Evolutionary conservation across 768 basidiomycete genomes (phyloP).

Genomic region (Nidularia sp.): DNA sequence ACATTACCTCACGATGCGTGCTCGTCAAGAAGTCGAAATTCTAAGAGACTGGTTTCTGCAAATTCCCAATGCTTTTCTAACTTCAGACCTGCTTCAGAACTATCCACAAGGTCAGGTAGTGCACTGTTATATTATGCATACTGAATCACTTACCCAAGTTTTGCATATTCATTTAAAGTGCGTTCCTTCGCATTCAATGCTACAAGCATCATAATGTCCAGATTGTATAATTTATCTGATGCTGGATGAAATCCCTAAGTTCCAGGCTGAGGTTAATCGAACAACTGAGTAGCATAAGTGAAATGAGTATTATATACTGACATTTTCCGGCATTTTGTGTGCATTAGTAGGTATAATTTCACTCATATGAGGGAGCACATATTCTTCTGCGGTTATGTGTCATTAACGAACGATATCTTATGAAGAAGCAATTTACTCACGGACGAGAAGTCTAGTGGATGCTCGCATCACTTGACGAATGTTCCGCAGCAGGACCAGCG

Average conservation of each 20-base stretch:
- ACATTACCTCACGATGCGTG: too few species aligned
- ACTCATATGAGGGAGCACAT: not conserved
- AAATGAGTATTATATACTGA: not conserved
- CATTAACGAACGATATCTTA: not conserved
- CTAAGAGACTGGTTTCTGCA: slow-evolving; percentile 1
- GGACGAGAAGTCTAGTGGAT: not conserved
- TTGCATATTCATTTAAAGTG: not conserved
- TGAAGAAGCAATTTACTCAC: not conserved
- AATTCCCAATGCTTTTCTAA: slow-evolving; percentile 1
- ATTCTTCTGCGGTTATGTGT: not conserved
- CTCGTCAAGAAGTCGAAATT: not conserved
- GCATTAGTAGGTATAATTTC: not conserved
- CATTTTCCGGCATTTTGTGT: not conserved
- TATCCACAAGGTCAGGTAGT: not conserved
- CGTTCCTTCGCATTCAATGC: slow-evolving; percentile 2
- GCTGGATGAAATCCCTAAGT: not conserved
- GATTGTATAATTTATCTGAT: not conserved
- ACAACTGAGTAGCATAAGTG: too few species aligned
- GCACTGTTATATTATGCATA: not conserved
- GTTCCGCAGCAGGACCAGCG: not conserved
- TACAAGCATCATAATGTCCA: slow-evolving; percentile 1
- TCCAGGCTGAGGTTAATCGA: too few species aligned
- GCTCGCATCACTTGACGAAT: slow-evolving; percentile 1
- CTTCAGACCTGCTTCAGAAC: not conserved
- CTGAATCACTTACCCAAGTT: not conserved